A percentile compares a stretch with the other conserved stretches of the same genome.
Evolutionary conservation across 2,329 filamentous ascomycete genomes (phyloP).

Genomic region (Aspergillus unguis): DNA sequence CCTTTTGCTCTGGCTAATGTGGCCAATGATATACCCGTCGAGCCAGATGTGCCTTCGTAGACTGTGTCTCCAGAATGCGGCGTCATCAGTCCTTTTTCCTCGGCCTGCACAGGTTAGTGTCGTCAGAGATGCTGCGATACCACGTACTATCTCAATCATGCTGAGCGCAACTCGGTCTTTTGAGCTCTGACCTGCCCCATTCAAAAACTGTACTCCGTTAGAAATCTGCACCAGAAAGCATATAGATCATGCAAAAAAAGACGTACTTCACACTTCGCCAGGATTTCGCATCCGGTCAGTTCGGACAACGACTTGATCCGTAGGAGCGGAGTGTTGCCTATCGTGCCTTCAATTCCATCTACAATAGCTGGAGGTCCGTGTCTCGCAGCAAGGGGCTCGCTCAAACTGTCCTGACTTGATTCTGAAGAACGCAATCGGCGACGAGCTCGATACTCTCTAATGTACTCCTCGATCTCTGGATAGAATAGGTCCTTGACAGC

Average conservation of each 20-base stretch:
- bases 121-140: not conserved
- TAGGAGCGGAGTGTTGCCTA: conserved; percentile 89
- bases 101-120: conserved; percentile 55
- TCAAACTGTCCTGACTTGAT: conserved; percentile 2
- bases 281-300: conserved; percentile 81
- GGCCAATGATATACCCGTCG: conserved; percentile 91
- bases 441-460: conserved; percentile 43
- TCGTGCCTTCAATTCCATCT: conserved; percentile 83
- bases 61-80: conserved; percentile 87
- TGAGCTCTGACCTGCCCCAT: conserved; percentile 87
- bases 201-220: conserved; percentile 63
- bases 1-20: conserved; percentile 82
- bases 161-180: conserved; percentile 92
- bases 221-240: not conserved
- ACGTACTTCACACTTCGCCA: conserved; percentile 80
- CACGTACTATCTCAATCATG: conserved; percentile 68
- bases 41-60: conserved; percentile 96
- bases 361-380: conserved; percentile 51
- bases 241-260: not conserved
- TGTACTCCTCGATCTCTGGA: conserved; percentile 66
- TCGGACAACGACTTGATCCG: conserved; percentile 80
- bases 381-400: conserved; percentile 22
- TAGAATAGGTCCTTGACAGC: conserved; percentile 77
- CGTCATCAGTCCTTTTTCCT: conserved; percentile 69
- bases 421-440: conserved; percentile 21